Base-by-base conservation (phyloP, 2,329 filamentous ascomycete species). In the Orbilia blumenaviensis region DNA sequence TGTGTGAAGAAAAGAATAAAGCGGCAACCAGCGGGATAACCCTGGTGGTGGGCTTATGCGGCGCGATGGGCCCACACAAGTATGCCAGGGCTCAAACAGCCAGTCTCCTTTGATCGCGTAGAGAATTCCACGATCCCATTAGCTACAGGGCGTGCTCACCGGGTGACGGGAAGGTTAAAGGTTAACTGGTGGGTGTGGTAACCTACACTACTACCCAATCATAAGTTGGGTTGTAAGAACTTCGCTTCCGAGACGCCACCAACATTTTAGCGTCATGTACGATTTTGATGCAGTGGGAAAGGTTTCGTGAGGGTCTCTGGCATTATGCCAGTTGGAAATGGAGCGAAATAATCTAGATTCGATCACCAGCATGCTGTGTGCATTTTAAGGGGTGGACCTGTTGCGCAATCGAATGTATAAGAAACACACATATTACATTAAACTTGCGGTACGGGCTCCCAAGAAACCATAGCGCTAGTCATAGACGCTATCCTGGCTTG, bases 231-330 rank as follows among this genome's bases (percentile, higher is more conserved):
- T 48, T 18, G 16, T 52, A 23, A 54, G 50, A 42, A 41, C 50
- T 62, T 74, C 69, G 69, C 69, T 66, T 66, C 69, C 69, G 69
- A 74, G 62, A 74, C 69, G 68, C 68, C 68, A 66, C 69, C 69
- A 74, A 74, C 61, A 66, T 67, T 67, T 67, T 74, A 74, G 69
- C 63, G 69, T 66, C 61, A 66, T 50, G 67, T 44, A 54, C 38
- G 36, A 52, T 72, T 58, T 54, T 16, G 58, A 66, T 60, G 62
- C 44, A 61, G 60, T 72, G 44, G 69, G 69, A 66, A 66, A 66
- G 41, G 69, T 60, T 62, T 50, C 44, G 61, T 61, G 68, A 36
- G 61, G 60, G 62, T 12, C 60, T 73, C 44, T 46, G 44, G 61
- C 50, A 73, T 52, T 42, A 46, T 64, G 50, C 41, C n/a, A 46